phyloP scores from a whole-genome alignment of 1,139 yeast genomes.

The Yamadazyma oceani region DNA sequence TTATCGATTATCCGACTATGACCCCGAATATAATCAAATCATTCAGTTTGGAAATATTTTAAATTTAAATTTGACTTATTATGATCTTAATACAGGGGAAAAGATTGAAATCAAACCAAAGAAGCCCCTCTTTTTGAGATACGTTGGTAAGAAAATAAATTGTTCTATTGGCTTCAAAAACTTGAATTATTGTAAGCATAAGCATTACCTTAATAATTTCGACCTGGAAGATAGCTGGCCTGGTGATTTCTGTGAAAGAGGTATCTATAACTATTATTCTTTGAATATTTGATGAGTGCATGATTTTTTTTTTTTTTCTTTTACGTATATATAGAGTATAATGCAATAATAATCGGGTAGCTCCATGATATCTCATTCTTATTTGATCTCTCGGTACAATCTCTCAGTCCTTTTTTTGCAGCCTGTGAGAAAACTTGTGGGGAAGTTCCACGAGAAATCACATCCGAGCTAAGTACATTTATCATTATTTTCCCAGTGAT shows the following conservation, averaged over 20 bases:
- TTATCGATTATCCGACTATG: slow-evolving; percentile 47
- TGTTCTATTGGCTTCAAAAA: slow-evolving; percentile 54
- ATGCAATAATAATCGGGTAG: too few species aligned
- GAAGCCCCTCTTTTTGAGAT: slow-evolving; percentile 61
- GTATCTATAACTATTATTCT: slow-evolving; percentile 71
- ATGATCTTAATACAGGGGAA: slow-evolving; percentile 67
- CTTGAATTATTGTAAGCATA: slow-evolving; percentile 35
- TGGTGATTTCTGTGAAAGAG: slow-evolving; percentile 61
- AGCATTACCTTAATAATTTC: slow-evolving; percentile 25
- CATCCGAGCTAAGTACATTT: too few species aligned
- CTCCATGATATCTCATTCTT: too few species aligned
- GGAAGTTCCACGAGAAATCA: too few species aligned
- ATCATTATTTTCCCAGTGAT: too few species aligned
- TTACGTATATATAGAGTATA: neutral
- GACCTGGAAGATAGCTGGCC: slow-evolving; percentile 60
- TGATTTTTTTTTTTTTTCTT: too few species aligned
- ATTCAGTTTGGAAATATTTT: slow-evolving; percentile 17
- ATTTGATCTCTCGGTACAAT: too few species aligned
- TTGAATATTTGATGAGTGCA: slow-evolving; percentile 29
- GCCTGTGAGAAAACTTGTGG: slow-evolving; percentile 3
- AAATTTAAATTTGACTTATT: slow-evolving; percentile 44
- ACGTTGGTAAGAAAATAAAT: slow-evolving; percentile 63
- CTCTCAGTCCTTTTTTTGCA: neutral
- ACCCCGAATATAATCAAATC: slow-evolving; percentile 35
- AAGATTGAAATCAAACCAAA: slow-evolving; percentile 55